Evolutionary conservation across 225 moss, liverwort and hornwort species (phyloP), one percentile per base, ranked within the genome.

Genomic region (Ulota crispa): DNA sequence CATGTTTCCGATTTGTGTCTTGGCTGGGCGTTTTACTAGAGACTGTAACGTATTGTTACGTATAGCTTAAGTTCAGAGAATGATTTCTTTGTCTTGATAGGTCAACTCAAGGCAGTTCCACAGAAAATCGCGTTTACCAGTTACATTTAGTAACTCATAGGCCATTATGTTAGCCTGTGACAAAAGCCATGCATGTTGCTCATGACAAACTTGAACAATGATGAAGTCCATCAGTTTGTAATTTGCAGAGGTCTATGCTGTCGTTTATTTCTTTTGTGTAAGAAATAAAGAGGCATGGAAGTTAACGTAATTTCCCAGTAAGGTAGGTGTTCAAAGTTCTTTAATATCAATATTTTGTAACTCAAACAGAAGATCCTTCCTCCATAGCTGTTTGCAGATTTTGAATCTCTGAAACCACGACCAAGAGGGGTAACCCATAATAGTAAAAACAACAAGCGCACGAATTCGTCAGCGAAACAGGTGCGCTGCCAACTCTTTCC

Each of bases 201-300:
- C 63, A 45, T 36, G 68, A 54, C 67, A 67, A 72, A 57, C 18
- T 53, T 24, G n/a, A 68, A 34, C 15, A 21, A 71, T 63, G 65
- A 72, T 65, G 28, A 81, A 72, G 64, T 66, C n/a, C 30, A 20
- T 47, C 47, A 27, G 2, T 75, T 81, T n/a, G 61, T 34, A 80
- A 39, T 53, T 72, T 53, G 36, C 16, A 39, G 64, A 75, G 41
- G 2, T 60, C 50, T 20, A 70, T 65, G 30, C 64, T 8, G 47
- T 23, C 2, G 15, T 54, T 3, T 2, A 14, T 5, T 60, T 31
- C 81, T n/a, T 31, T 67, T 82, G 39, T 68, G 31, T 50, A 7
- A 65, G 34, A 36, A 13, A 34, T 50, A 16, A 30, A 50, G 18
- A 57, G 14, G 3, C 9, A 24, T 39, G 10, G 36, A n/a, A 37